Evolutionary conservation across 2,329 filamentous ascomycete genomes (phyloP).

Genomic region (Sporothrix brunneoviolacea): DNA sequence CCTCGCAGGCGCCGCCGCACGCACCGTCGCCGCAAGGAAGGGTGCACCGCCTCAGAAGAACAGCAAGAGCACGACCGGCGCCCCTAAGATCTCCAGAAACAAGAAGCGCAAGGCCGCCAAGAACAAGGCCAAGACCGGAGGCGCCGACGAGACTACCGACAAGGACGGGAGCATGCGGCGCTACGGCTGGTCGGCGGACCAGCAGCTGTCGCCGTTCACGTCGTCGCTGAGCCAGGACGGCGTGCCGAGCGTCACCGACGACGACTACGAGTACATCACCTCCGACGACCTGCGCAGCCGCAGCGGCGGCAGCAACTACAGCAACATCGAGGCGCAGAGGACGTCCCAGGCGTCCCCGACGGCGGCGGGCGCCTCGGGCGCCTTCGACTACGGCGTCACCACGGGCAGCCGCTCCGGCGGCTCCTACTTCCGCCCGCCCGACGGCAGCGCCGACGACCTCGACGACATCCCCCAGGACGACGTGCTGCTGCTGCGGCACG

Average conservation of each 20-base stretch:
- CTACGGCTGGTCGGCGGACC: slow-evolving; percentile 41
- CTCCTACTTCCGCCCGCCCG: slow-evolving; percentile 15
- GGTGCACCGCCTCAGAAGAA: slow-evolving; percentile 16
- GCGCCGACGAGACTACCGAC: background rate
- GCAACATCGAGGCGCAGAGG: slow-evolving; percentile 21
- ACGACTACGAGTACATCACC: slow-evolving; percentile 79
- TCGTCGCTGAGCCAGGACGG: slow-evolving; percentile 37
- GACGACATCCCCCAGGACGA: slow-evolving; percentile 52
- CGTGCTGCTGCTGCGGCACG: slow-evolving; percentile 62
- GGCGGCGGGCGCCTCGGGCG: slow-evolving; percentile 8
- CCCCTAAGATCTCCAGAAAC: slow-evolving; percentile 13
- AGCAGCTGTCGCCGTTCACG: slow-evolving; percentile 43
- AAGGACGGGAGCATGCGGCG: slow-evolving; percentile 41
- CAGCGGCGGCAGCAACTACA: slow-evolving; percentile 25
- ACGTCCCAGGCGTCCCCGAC: too few relatives aligned
- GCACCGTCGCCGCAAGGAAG: slow-evolving; percentile 22
- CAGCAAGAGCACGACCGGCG: too few relatives aligned
- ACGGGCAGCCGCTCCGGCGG: slow-evolving; percentile 12
- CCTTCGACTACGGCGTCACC: slow-evolving; percentile 17
- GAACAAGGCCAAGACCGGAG: slow-evolving; percentile 9
- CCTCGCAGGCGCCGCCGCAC: slow-evolving; percentile 39
- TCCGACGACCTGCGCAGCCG: slow-evolving; percentile 58
- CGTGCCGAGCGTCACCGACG: slow-evolving; percentile 57
- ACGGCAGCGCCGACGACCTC: slow-evolving; percentile 17
- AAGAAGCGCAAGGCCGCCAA: slow-evolving; percentile 20